These are phyloP conservation scores for Diphasiastrum complanatum DNA, from an alignment of 83 land plant genomes.

Conservation along the genomic window DNA sequence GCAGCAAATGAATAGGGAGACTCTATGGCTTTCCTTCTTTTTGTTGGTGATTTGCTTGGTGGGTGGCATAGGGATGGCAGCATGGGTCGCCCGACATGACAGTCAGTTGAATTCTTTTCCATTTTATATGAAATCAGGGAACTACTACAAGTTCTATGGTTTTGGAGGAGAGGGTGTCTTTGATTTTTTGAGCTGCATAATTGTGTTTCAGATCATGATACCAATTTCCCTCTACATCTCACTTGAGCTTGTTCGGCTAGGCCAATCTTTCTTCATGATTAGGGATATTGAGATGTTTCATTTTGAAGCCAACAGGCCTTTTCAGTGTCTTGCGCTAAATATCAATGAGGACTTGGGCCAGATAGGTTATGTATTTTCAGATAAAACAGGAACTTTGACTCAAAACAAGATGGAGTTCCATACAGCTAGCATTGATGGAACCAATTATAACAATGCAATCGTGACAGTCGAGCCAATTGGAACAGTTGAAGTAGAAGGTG, in stretches of 20 bases:
- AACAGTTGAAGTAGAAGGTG: too few species aligned
- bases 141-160: slow-evolving; percentile 5
- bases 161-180: background rate
- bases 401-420: slow-evolving; percentile 8
- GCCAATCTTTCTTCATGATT: slow-evolving; percentile 1
- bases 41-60: background rate
- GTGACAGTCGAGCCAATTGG: too few species aligned
- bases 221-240: too few species aligned
- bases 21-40: too few species aligned
- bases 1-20: slow-evolving; percentile 13
- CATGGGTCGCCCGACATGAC: background rate
- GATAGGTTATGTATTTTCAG: too few species aligned
- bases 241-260: slow-evolving; percentile 9
- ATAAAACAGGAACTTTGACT: slow-evolving; percentile 4
- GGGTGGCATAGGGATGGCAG: background rate
- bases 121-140: background rate
- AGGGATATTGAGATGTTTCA: slow-evolving; percentile 7
- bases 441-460: background rate
- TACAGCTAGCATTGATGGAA: background rate
- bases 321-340: background rate
- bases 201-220: too few species aligned
- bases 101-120: background rate
- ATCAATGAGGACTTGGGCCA: slow-evolving; percentile 8
- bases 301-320: background rate
- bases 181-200: background rate